Evolutionary conservation across 139 green algal species (phyloP).

Genomic region (Auxenochlorella pyrenoidosa): DNA sequence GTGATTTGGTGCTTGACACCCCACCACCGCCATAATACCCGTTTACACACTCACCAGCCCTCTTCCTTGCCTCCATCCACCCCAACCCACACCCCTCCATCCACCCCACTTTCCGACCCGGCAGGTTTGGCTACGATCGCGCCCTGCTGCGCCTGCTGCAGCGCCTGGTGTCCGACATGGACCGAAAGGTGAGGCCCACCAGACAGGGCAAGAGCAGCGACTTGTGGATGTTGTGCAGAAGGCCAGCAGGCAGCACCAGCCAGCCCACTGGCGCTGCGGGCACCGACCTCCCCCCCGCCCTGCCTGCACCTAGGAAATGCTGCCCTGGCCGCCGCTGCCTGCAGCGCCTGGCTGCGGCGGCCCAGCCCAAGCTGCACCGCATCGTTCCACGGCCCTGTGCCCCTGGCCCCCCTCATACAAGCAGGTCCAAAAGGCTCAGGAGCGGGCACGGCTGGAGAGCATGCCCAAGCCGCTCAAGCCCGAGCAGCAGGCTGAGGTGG

Average conservation of each 20-base stretch:
- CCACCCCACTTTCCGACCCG: not conserved
- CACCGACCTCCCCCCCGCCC: not conserved
- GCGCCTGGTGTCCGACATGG: constrained; percentile 83
- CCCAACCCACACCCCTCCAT: too few relatives aligned
- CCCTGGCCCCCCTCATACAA: not conserved
- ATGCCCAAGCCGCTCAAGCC: constrained; percentile 25
- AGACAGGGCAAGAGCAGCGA: not conserved
- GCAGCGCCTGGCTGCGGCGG: too few relatives aligned
- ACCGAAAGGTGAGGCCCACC: constrained; percentile 62
- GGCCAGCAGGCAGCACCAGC: not conserved
- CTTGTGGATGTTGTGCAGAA: not conserved
- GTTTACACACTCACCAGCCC: too few relatives aligned
- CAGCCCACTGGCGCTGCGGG: not conserved
- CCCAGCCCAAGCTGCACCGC: too few relatives aligned
- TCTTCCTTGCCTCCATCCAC: too few relatives aligned
- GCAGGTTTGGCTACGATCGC: constrained; percentile 77
- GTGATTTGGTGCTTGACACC: too few relatives aligned
- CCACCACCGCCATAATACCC: too few relatives aligned
- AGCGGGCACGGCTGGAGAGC: constrained; percentile 56
- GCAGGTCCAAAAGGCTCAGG: constrained; percentile 76
- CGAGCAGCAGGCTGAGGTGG: constrained; percentile 35
- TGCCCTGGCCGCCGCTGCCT: not conserved
- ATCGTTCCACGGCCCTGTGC: not conserved
- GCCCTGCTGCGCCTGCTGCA: constrained; percentile 76
- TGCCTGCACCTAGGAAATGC: not conserved